These are phyloP conservation scores for Cystofilobasidium ferigula DNA, from an alignment of 768 basidiomycete species.

Conservation along the genomic window DNA sequence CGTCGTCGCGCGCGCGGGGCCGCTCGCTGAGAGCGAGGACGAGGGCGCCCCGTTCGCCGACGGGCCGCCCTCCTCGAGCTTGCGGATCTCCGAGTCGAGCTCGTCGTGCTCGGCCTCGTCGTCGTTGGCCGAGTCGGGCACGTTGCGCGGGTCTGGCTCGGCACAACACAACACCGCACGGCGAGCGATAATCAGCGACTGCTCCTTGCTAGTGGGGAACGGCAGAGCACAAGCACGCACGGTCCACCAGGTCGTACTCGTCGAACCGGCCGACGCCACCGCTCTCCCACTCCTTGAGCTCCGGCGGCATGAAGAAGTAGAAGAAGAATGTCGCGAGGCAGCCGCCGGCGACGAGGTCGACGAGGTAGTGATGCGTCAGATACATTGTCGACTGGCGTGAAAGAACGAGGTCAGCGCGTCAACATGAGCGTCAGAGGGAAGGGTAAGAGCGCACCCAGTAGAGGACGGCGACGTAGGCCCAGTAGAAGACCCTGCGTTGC, in stretches of 20 bases:
- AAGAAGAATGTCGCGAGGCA: conserved; percentile 79
- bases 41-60: background rate
- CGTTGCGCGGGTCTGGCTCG: conserved; percentile 2
- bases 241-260: conserved; percentile 27
- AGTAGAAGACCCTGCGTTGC: conserved; percentile 44
- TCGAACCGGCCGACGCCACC: conserved; percentile 22
- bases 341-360: conserved; percentile 89
- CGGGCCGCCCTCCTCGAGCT: conserved; percentile 31
- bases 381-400: conserved; percentile 21
- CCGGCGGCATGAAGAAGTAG: conserved; percentile 76
- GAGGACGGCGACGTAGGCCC: conserved; percentile 71
- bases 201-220: background rate
- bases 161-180: too few species aligned
- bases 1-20: background rate
- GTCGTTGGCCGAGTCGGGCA: conserved; percentile 19
- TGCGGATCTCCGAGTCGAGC: conserved; percentile 37
- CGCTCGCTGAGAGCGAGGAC: background rate
- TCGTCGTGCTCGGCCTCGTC: conserved; percentile 25
- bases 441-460: conserved; percentile 64
- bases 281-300: conserved; percentile 41
- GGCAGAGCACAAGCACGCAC: conserved; percentile 1
- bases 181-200: background rate
- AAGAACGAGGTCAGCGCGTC: background rate
- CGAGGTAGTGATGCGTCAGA: conserved; percentile 64
- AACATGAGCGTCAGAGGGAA: background rate